Evolutionary conservation across 306 rosid genomes (phyloP).

Genomic region (Mimosa bimucronata): DNA sequence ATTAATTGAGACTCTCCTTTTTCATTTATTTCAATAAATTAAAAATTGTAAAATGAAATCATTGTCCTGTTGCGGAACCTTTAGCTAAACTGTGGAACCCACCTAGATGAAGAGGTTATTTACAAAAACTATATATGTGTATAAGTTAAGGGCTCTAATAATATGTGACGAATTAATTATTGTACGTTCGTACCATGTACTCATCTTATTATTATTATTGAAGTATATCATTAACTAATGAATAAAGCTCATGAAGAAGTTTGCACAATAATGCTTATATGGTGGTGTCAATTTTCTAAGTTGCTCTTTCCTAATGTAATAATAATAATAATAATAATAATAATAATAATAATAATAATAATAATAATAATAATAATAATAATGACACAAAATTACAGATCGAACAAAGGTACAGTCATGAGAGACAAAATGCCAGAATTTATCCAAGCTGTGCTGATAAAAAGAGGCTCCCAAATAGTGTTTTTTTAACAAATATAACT

Average conservation of each 20-base stretch:
- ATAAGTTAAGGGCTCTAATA: not conserved
- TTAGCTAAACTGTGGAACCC: constrained; percentile 1
- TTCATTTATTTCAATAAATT: not conserved
- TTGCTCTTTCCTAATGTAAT: not conserved
- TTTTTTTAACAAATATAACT: too few species aligned
- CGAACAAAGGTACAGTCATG: not conserved
- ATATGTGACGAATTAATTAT: not conserved
- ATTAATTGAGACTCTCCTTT: not conserved
- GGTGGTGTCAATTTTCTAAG: not conserved
- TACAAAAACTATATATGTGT: not conserved
- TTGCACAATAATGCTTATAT: not conserved
- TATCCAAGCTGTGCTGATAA: not conserved
- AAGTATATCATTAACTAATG: not conserved
- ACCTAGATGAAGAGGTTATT: not conserved
- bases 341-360: too few species aligned
- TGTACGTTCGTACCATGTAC: not conserved
- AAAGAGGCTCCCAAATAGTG: not conserved
- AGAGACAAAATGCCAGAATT: not conserved
- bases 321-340: too few species aligned
- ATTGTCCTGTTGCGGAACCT: not conserved
- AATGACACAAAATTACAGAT: not conserved
- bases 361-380: too few species aligned
- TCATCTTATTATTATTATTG: not conserved
- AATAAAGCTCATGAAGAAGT: not conserved
- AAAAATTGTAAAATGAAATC: not conserved